Base-by-base conservation (phyloP, 441 rosid genomes). In the Adansonia rubrostipa region DNA sequence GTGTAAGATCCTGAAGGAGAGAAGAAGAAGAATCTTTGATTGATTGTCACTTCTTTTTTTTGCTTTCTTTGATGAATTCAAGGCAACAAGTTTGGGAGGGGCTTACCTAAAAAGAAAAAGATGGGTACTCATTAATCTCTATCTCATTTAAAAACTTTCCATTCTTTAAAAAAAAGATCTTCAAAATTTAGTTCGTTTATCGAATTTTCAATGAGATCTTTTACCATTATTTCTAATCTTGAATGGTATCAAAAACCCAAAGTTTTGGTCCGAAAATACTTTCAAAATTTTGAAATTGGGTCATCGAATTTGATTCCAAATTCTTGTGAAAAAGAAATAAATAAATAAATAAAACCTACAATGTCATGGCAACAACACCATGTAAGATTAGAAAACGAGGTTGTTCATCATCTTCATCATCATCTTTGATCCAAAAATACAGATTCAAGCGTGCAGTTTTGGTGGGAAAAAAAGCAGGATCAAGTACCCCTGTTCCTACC, bases 361-460 rank as follows among this genome's bases (percentile, higher is more conserved):
- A 79, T 78, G 83, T 64, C 80, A 74, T 85, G 88, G 87, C 82
- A 33, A 45, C 54, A 68, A 51, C 48, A 73, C 14, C 71, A 19
- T 87, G 93, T 60, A 95, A 91, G 88, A 91, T 93, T 81, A 93
- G 97, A 76, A 93, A 93, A 87, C 87, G 98, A 84, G 92, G 93
- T 36, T 83, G 93, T 72, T 93, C 99, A 6, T 93, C 98, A 0
- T 93, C 98, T 0, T 93, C 98, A 0, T 95, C 98, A 0, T 95
- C 99, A 28, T 90, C 97, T 47, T 50, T 91, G 60, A 86, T 85
- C 72, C 91, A 87, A 44, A 86, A 81, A 47, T 91, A 93, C 88
- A 85, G 94, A 82, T 85, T 92, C 79, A 95, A 95, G 84, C 87
- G 92, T 58, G 89, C 97, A 13, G 91, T 95, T 86, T 83, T 92